Evolutionary conservation across 2,329 filamentous ascomycete species (phyloP).

Genomic region (Fusarium sambucinum): DNA sequence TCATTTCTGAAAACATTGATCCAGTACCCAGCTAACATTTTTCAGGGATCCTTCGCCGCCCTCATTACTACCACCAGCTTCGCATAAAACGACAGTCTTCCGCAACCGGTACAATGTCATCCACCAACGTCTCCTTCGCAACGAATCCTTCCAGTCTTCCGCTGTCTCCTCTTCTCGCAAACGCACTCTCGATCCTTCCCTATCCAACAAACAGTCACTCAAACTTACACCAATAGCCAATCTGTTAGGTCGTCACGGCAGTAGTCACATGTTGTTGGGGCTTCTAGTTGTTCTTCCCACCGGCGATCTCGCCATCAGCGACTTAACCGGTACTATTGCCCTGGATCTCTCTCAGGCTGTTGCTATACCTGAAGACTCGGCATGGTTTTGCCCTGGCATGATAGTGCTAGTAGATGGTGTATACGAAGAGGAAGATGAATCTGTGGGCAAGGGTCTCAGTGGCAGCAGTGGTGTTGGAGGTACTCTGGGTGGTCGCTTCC

Average conservation of each 20-base stretch:
- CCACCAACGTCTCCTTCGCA: constrained; percentile 90
- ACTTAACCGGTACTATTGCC: constrained; percentile 87
- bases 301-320: constrained; percentile 83
- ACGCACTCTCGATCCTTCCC: constrained; percentile 67
- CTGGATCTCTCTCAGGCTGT: constrained; percentile 85
- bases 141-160: constrained; percentile 91
- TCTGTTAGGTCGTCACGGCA: constrained; percentile 82
- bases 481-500: constrained; percentile 90
- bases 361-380: constrained; percentile 84
- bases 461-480: constrained; percentile 87
- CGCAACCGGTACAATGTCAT: constrained; percentile 92
- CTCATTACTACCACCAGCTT: constrained; percentile 79
- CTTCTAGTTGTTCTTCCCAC: constrained; percentile 85
- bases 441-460: constrained; percentile 75
- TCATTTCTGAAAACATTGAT: not conserved
- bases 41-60: constrained; percentile 71
- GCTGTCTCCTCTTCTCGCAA: constrained; percentile 73
- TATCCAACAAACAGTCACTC: constrained; percentile 76
- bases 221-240: constrained; percentile 89
- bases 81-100: constrained; percentile 87
- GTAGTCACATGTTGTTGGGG: constrained; percentile 86
- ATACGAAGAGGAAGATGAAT: constrained; percentile 93
- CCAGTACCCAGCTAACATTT: constrained; percentile 34
- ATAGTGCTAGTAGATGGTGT: constrained; percentile 93
- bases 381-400: constrained; percentile 96